A percentile compares a stretch with the other conserved stretches of the same genome.
phyloP scores from a whole-genome alignment of 2,329 filamentous ascomycete genomes.

The Fusarium sp. region DNA sequence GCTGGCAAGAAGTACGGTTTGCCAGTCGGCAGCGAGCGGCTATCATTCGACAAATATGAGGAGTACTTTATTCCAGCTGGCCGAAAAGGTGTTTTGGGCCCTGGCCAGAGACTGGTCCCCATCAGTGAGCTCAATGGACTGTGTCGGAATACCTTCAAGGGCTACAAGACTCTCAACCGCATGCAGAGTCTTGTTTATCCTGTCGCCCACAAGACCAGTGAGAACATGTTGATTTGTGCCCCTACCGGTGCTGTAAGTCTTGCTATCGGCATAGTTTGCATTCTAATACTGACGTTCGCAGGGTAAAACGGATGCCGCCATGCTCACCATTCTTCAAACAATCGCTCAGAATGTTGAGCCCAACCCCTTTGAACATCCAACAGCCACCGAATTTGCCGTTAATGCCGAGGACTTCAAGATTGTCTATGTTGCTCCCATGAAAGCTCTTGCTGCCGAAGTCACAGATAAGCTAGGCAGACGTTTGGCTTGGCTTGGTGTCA shows the following conservation, averaged over 20 bases:
- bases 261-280: conserved; percentile 28
- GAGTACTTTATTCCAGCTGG: conserved; percentile 89
- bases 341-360: conserved; percentile 87
- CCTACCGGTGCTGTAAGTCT: conserved; percentile 84
- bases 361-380: conserved; percentile 78
- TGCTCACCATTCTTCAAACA: conserved; percentile 93
- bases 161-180: conserved; percentile 91
- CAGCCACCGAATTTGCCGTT: conserved; percentile 83
- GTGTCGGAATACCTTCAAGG: conserved; percentile 90
- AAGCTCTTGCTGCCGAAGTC: conserved; percentile 94
- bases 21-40: conserved; percentile 77
- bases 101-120: conserved; percentile 78
- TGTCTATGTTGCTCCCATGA: conserved; percentile 99
- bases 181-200: conserved; percentile 99
- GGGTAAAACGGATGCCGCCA: conserved; percentile 98
- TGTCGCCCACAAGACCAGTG: conserved; percentile 92
- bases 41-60: conserved; percentile 82
- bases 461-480: conserved; percentile 94
- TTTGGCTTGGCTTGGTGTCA: conserved; percentile 91
- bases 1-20: conserved; percentile 85
- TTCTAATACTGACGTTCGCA: conserved; percentile 42
- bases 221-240: conserved; percentile 99
- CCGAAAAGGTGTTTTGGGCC: conserved; percentile 77
- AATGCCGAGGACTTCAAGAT: conserved; percentile 93
- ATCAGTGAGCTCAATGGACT: conserved; percentile 89